Conservation (phyloP, 805 yeast species). For the Saccharomycopsis microspora region DNA sequence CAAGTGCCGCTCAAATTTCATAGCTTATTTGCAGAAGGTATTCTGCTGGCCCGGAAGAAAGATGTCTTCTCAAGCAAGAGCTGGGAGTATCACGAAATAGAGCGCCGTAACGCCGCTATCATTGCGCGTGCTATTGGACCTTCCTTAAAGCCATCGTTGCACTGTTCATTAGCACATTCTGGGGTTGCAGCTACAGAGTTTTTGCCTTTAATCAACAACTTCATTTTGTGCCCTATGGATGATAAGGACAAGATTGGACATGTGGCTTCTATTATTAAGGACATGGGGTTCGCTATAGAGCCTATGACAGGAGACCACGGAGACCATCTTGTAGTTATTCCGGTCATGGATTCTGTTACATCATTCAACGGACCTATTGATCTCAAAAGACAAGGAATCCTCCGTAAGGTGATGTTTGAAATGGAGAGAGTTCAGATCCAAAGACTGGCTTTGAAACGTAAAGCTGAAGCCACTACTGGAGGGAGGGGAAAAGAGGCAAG, state of each 20-base stretch:
- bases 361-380: slow-evolving; percentile 6
- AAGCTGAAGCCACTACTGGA: neutral
- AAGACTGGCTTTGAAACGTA: neutral
- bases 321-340: slow-evolving; percentile 3
- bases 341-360: slow-evolving; percentile 14
- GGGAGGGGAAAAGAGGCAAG: slow-evolving; percentile 16
- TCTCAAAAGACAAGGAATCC: slow-evolving; percentile 2
- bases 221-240: slow-evolving; percentile 11
- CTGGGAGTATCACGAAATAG: slow-evolving; percentile 15
- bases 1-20: slow-evolving; percentile 51
- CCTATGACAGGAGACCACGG: slow-evolving; percentile 3
- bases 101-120: slow-evolving; percentile 4
- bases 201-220: slow-evolving; percentile 23
- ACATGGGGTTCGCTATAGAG: slow-evolving; percentile 14
- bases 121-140: too few species aligned
- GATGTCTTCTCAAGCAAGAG: slow-evolving; percentile 3
- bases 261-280: slow-evolving; percentile 4
- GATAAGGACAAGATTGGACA: slow-evolving; percentile 2
- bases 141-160: slow-evolving; percentile 14
- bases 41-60: slow-evolving; percentile 10
- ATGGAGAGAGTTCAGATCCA: slow-evolving; percentile 3
- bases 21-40: slow-evolving; percentile 49
- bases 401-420: slow-evolving; percentile 1
- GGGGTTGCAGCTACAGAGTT: slow-evolving; percentile 17
- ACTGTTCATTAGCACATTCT: slow-evolving; percentile 9